phyloP scores from a whole-genome alignment of 2,329 filamentous ascomycete species.

The Myriosclerotinia scirpicola region DNA sequence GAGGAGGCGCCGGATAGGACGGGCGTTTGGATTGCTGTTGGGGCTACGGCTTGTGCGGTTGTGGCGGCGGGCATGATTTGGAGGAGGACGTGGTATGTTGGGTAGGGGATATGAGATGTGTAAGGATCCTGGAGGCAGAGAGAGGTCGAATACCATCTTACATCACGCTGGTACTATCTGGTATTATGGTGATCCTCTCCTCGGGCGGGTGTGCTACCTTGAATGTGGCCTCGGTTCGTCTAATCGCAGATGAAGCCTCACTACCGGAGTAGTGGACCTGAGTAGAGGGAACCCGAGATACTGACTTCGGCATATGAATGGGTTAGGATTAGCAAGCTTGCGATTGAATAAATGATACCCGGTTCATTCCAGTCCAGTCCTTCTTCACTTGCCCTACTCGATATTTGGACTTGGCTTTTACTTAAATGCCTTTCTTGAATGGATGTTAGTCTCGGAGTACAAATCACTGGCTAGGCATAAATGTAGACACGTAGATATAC shows the following conservation, averaged over 20 bases:
- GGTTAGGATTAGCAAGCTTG: not conserved
- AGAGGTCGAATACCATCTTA: not conserved
- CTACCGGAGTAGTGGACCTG: too few relatives aligned
- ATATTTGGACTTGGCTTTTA: too few relatives aligned
- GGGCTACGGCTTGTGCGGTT: conserved; percentile 65
- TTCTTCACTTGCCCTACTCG: too few relatives aligned
- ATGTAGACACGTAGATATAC: too few relatives aligned
- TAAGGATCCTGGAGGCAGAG: not conserved
- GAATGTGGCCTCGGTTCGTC: not conserved
- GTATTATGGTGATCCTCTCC: not conserved
- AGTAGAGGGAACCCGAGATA: not conserved
- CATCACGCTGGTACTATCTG: not conserved
- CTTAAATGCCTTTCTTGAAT: too few relatives aligned
- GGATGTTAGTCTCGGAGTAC: too few relatives aligned
- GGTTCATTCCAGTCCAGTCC: not conserved
- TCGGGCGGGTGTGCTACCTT: not conserved
- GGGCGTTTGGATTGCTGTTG: conserved; percentile 80
- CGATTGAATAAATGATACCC: conserved; percentile 13
- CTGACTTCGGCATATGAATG: not conserved
- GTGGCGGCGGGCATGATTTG: conserved; percentile 66
- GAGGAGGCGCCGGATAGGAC: conserved; percentile 83
- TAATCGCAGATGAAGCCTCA: not conserved
- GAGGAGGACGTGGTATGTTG: conserved; percentile 44
- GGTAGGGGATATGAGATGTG: not conserved
- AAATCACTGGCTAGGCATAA: too few relatives aligned